A percentile compares a stretch with the other conserved stretches of the same genome.
Conservation (phyloP, 2,329 filamentous ascomycete species). For the Fusarium mundagurra region DNA sequence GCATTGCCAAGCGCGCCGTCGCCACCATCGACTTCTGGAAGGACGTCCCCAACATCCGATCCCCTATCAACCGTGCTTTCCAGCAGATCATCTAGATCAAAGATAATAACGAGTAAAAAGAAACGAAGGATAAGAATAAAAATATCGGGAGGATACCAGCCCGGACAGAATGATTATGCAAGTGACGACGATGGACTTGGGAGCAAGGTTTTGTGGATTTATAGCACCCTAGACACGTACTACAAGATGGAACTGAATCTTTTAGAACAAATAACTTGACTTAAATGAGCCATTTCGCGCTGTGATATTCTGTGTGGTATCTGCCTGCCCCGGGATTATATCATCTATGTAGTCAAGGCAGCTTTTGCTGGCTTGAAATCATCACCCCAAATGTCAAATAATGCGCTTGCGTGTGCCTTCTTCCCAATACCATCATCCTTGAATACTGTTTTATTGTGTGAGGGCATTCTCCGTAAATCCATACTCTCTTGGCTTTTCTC, state of each 20-base stretch:
- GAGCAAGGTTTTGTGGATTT: conserved; percentile 39
- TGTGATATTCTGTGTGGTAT: conserved; percentile 3
- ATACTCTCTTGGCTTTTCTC: neutral
- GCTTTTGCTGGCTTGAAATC: conserved; percentile 1
- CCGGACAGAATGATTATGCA: conserved; percentile 38
- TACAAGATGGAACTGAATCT: conserved; percentile 42
- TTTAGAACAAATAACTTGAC: conserved; percentile 29
- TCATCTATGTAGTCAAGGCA: conserved; percentile 8
- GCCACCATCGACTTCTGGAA: conserved; percentile 98
- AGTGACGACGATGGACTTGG: conserved; percentile 41
- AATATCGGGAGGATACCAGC: conserved; percentile 16
- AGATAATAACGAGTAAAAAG: conserved; percentile 26
- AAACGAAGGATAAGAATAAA: conserved; percentile 27
- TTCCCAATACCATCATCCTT: neutral
- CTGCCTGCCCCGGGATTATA: conserved; percentile 12
- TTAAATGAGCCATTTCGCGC: neutral
- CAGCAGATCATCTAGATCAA: conserved; percentile 86
- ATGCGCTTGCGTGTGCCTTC: neutral
- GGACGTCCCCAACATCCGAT: conserved; percentile 88
- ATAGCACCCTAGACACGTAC: conserved; percentile 41
- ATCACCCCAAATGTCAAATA: neutral
- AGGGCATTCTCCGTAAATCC: neutral
- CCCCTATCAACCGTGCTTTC: conserved; percentile 96
- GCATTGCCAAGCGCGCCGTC: conserved; percentile 92
- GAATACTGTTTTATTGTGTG: neutral